These are phyloP conservation scores for Schizopora paradoxa DNA, from an alignment of 1,284 basidiomycete species.

Conservation along the genomic window DNA sequence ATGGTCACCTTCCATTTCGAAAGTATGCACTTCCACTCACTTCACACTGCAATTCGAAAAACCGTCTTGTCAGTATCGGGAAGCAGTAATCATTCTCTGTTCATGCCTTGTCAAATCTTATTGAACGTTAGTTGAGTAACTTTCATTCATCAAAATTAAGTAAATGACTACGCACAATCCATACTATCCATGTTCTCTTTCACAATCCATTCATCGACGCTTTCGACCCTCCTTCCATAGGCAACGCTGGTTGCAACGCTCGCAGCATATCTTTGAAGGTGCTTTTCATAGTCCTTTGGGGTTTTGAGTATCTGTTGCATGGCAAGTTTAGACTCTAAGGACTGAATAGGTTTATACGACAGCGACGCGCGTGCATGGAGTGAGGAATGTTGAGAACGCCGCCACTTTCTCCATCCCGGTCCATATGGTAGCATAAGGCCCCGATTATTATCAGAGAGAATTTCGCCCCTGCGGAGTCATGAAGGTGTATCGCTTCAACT, in stretches of 20 bases:
- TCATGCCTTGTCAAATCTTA: slow-evolving; percentile 35
- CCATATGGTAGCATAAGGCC: slow-evolving; percentile 45
- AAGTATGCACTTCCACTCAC: slow-evolving; percentile 17
- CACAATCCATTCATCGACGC: slow-evolving; percentile 42
- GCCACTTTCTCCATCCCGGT: slow-evolving; percentile 45
- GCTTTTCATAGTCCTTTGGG: slow-evolving; percentile 37
- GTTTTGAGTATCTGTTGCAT: slow-evolving; percentile 38
- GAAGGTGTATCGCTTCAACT: background rate
- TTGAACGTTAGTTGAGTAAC: background rate
- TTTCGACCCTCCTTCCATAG: slow-evolving; percentile 42
- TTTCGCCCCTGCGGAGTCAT: slow-evolving; percentile 33
- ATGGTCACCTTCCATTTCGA: background rate
- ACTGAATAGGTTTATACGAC: slow-evolving; percentile 44
- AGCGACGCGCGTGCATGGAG: slow-evolving; percentile 38
- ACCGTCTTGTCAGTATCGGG: background rate
- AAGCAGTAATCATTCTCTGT: background rate
- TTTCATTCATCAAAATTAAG: slow-evolving; percentile 3
- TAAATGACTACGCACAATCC: slow-evolving; percentile 32
- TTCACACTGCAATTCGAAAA: slow-evolving; percentile 29
- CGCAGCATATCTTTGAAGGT: slow-evolving; percentile 44
- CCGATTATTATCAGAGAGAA: slow-evolving; percentile 43
- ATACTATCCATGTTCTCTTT: slow-evolving; percentile 39
- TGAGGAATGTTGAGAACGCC: slow-evolving; percentile 36
- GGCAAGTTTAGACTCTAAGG: slow-evolving; percentile 43
- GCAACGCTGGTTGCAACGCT: slow-evolving; percentile 42